Evolutionary conservation across 352 stramenopile species (phyloP), one percentile per base, ranked within the genome.

Genomic region (Phytophthora sojae): DNA sequence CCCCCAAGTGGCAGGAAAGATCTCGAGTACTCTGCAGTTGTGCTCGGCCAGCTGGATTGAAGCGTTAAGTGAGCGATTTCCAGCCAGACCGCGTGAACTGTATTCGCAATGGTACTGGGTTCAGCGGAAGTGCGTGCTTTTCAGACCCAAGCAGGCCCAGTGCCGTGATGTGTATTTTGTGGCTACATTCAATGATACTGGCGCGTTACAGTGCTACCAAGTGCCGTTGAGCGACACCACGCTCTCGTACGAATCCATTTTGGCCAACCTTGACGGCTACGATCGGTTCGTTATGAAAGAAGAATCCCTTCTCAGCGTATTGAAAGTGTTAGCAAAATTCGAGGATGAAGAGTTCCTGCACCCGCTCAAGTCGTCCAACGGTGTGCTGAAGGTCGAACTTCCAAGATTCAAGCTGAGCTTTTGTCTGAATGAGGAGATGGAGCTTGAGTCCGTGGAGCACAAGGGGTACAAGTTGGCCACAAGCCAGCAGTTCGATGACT

Each of bases 51-150:
- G 12, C 7, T 92, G 82, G 82, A 42, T 69, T 5, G 37, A 77
- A 7, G 29, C 47, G 4, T 67, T 89, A 0, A n/a, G n/a, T 2
- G 1, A 30, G 2, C 21, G 29, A 1, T 67, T 88, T 32, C 82
- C 82, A 58, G 15, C 57, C 8, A 64, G 66, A 47, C 47, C 88
- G 3, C 12, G 42, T 7, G 12, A 73, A 6, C 23, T 90, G 25
- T 79, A 88, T 44, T 83, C 72, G 1, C 73, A 86, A 3, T 89
- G 84, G 82, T 82, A 81, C n/a, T 90, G 80, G 78, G 50, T 85
- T 5, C 71, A 89, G 7, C 3, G 67, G 8, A 61, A 73, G 0
- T 83, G 74, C 35, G 67, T 92, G 1, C 21, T 90, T 1, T 72
- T 88, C 4, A 69, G 79, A 25, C 69, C 76, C 5, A 73, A 50